Conservation (phyloP, 805 yeast species). For the Schwanniomyces pseudopolymorphus region DNA sequence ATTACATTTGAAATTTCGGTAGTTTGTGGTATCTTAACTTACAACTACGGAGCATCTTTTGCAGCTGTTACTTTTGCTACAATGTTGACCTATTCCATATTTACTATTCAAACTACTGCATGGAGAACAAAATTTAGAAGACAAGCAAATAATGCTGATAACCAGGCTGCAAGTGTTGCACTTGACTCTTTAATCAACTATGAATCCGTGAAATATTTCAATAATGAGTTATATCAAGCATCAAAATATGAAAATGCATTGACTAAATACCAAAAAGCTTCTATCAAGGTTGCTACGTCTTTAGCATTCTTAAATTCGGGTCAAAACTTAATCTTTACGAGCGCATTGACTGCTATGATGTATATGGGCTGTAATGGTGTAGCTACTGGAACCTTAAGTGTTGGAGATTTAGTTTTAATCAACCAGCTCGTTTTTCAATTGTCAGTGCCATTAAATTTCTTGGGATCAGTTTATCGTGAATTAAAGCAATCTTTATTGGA, state of each 20-base stretch:
- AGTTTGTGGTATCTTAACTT: constrained; percentile 91
- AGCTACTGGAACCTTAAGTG: constrained; percentile 76
- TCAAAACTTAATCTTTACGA: constrained; percentile 76
- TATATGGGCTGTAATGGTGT: constrained; percentile 96
- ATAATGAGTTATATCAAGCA: constrained; percentile 81
- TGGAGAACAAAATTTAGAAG: constrained; percentile 95
- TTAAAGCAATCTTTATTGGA: constrained; percentile 89
- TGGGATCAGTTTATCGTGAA: constrained; percentile 95
- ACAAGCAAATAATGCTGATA: constrained; percentile 86
- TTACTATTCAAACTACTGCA: constrained; percentile 89
- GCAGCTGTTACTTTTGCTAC: constrained; percentile 88
- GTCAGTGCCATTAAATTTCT: constrained; percentile 89
- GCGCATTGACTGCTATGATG: constrained; percentile 96
- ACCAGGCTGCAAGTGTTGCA: constrained; percentile 92
- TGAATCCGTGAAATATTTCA: constrained; percentile 92
- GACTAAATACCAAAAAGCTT: constrained; percentile 68
- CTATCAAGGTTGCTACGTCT: constrained; percentile 81
- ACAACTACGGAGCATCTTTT: constrained; percentile 84
- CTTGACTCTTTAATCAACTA: constrained; percentile 90
- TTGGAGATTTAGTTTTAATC: constrained; percentile 92
- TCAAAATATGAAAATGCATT: constrained; percentile 77
- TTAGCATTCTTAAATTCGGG: constrained; percentile 77
- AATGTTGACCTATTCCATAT: constrained; percentile 83
- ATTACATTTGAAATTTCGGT: constrained; percentile 87
- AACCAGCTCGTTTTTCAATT: constrained; percentile 95